These are phyloP conservation scores for Neonectria magnoliae DNA, from an alignment of 2,329 filamentous ascomycete species.

Conservation along the genomic window DNA sequence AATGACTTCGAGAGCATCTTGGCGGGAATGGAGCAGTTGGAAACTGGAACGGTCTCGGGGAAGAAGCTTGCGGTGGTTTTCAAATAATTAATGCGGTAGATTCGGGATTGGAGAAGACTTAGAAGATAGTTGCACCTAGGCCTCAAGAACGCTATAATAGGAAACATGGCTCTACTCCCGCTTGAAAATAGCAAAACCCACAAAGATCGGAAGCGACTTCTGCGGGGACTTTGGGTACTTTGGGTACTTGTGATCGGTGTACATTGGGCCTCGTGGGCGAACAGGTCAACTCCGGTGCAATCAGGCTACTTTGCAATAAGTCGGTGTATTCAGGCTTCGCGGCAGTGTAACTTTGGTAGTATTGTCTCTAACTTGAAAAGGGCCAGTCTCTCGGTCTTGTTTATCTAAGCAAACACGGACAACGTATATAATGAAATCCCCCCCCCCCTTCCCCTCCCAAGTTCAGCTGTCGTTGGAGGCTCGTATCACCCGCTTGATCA, in stretches of 20 bases:
- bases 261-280: background rate
- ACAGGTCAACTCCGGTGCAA: background rate
- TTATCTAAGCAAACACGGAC: background rate
- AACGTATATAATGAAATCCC: background rate
- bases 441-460: background rate
- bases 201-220: background rate
- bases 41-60: background rate
- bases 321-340: background rate
- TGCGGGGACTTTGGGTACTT: background rate
- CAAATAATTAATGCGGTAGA: background rate
- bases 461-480: background rate
- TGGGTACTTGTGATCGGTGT: background rate
- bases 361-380: background rate
- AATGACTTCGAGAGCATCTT: background rate
- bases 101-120: no score
- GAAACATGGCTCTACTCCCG: background rate
- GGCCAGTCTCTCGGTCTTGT: background rate
- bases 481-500: background rate
- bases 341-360: background rate
- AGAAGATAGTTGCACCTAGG: background rate
- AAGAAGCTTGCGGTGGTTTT: background rate
- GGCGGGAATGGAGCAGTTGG: background rate
- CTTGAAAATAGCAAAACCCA: background rate
- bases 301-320: background rate
- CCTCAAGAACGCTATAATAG: background rate